Base-by-base conservation (phyloP, 352 stramenopile genomes). In the Phytophthora macrochlamydospora region DNA sequence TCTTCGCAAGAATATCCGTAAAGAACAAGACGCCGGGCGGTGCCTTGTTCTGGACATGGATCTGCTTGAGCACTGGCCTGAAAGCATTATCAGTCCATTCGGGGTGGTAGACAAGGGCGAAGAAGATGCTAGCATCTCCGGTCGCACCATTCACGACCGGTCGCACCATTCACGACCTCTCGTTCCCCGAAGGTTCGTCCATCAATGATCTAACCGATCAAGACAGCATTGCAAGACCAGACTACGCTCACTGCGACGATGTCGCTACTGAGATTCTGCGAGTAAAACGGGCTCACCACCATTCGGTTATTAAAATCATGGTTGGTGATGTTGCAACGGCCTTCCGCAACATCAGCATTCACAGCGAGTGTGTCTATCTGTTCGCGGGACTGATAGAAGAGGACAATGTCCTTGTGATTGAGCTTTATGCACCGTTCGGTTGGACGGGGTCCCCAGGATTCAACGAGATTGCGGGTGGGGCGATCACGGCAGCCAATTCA, bases 41-140 rank as follows among this genome's bases (percentile, higher is more conserved):
- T 71, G 53, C 38, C 11, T 75, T n/a, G 67, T 75, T 2, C 31
- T 75, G 5, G 67, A 71, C n/a, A 40, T 2, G 8, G 51, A 71
- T 33, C 56, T 75, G 7, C 49, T 75, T 14, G 14, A 18, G 31
- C 54, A 44, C 35, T 42, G 30, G 54, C 54, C 54, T 13, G 54
- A 61, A 18, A 42, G 52, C 37, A 18, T 49, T 31, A 30, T 54
- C 46, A 61, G 45, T 45, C 57, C 28, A 5, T 64, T 32, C 40
- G 57, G 57, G 28, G 54, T 61, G 6, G 54, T 61, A 6, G 54
- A 61, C 35, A 61, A 40, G 33, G 57, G 37, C 5, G 13, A 29
- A 3, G 42, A 48, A 4, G 42, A 48, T 14, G 42, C 42, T 14
- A 28, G 12, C 6, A 48, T 28, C 5, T 48, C 42, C 38, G 38